Base-by-base conservation (phyloP, 225 moss, liverwort and hornwort genomes). In the Marchantia paleacea region DNA sequence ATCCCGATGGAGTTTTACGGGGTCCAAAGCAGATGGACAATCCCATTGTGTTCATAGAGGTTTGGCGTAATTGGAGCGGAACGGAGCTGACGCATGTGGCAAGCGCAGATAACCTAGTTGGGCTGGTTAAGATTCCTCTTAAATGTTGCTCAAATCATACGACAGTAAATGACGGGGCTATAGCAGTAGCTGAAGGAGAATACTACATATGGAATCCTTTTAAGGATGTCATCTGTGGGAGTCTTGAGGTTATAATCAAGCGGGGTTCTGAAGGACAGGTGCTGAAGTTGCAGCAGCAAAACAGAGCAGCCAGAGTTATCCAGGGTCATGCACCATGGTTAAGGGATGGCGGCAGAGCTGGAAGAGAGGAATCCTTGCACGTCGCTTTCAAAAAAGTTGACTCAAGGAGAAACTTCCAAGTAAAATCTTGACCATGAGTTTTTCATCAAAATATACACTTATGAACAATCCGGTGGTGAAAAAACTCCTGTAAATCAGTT, bases 221-320 rank as follows among this genome's bases (percentile, higher is more conserved):
- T 16, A 77, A 80, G 78, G 86, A 83, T 72, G 73, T 83, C 39
- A 39, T 78, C 6, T 86, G 80, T 55, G 86, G 86, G 62, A 81
- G 52, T 70, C 50, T 86, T 18, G 65, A 51, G 52, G 47, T 75
- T 52, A 60, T 55, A 61, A 73, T 78, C 63, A 73, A 58, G 39
- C 67, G 73, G 52, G 83, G 86, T 52, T 64, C 81, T 53, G 69
- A 86, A 78, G 73, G 50, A 71, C 83, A 81, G 74, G 78, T 86
- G 86, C 50, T 81, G 51, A 64, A 81, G 70, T 63, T 83, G 68
- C 86, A 78, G 69, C 57, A 53, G 39, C 67, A 62, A 22, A 75
- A 83, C 55, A 83, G 86, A 55, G 86, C 86, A 68, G 86, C 86
- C 60, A 77, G 81, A 79, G 69, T 81, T 18, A 83, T 86, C 61